phyloP scores from a whole-genome alignment of 2,329 filamentous ascomycete species.

The Talaromyces albobiverticillius region DNA sequence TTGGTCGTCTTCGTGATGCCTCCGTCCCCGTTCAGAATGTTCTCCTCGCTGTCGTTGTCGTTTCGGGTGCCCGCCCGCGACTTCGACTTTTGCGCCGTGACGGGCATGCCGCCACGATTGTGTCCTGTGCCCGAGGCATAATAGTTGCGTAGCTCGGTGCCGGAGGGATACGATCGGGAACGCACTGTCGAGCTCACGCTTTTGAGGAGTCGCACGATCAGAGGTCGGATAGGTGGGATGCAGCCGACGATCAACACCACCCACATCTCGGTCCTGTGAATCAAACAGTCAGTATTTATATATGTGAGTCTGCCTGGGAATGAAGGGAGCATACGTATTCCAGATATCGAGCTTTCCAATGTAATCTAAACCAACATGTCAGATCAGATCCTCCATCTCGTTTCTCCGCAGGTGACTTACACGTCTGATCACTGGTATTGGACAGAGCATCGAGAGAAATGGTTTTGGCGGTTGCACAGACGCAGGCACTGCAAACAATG shows the following conservation, averaged over 20 bases:
- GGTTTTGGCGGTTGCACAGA: constrained; percentile 20
- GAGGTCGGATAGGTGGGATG: constrained; percentile 17
- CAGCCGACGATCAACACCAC: constrained; percentile 24
- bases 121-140: background rate
- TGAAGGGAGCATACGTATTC: constrained; percentile 17
- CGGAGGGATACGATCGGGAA: background rate
- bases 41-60: background rate
- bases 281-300: too few relatives aligned
- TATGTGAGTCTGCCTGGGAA: too few relatives aligned
- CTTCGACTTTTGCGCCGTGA: too few relatives aligned
- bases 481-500: constrained; percentile 15
- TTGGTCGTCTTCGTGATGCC: background rate
- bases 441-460: constrained; percentile 14
- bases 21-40: background rate
- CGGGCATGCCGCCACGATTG: background rate
- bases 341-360: constrained; percentile 17
- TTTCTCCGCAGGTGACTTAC: constrained; percentile 14
- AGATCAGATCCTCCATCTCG: background rate
- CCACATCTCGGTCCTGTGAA: constrained; percentile 24
- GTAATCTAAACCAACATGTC: constrained; percentile 10
- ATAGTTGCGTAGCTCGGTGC: background rate
- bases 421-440: constrained; percentile 14
- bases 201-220: background rate
- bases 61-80: background rate
- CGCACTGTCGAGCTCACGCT: background rate